Evolutionary conservation across 1,284 basidiomycete genomes (phyloP).

Genomic region (Cryptococcus sp.): DNA sequence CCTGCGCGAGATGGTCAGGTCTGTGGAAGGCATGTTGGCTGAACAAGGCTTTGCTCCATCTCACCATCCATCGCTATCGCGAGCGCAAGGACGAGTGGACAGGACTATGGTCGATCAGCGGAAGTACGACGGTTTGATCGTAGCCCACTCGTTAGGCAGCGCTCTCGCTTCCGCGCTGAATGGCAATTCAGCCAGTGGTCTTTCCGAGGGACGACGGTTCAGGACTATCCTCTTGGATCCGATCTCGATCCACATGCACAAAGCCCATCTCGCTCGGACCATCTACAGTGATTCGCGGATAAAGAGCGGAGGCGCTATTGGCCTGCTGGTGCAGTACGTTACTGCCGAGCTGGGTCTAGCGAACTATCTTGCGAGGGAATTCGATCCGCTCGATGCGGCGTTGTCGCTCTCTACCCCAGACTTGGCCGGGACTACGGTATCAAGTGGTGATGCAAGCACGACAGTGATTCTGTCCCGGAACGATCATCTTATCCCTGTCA

Average conservation of each 20-base stretch:
- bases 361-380: constrained; percentile 6
- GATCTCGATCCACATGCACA: constrained; percentile 5
- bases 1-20: constrained; percentile 1
- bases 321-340: constrained; percentile 5
- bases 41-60: background rate
- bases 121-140: constrained; percentile 1
- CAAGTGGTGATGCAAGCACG: background rate
- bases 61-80: background rate
- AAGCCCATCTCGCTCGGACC: constrained; percentile 7
- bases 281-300: background rate
- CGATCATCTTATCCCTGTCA: constrained; percentile 12
- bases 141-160: constrained; percentile 15
- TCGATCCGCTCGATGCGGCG: constrained; percentile 11
- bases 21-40: constrained; percentile 1
- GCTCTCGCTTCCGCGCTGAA: constrained; percentile 7
- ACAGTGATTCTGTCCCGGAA: constrained; percentile 5
- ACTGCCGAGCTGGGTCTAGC: constrained; percentile 6
- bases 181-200: background rate
- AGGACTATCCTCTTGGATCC: constrained; percentile 12
- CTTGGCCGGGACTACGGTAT: background rate
- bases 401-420: background rate
- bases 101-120: background rate
- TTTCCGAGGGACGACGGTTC: background rate
- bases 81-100: background rate
- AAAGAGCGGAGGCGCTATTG: constrained; percentile 3